phyloP scores from a whole-genome alignment of 1,284 basidiomycete genomes.

The Xanthoconium separans region DNA sequence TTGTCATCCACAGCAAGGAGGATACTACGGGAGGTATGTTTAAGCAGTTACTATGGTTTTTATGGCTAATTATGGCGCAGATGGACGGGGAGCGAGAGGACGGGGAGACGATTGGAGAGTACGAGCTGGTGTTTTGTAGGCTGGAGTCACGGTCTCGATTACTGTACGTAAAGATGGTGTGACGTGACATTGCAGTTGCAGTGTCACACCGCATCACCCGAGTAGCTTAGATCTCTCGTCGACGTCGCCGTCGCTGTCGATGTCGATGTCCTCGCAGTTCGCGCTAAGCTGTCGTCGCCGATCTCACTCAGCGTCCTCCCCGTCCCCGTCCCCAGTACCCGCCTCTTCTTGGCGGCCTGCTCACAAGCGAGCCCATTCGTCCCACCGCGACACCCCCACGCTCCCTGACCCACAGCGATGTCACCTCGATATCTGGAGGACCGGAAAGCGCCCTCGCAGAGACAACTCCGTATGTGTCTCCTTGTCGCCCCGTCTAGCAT shows the following conservation, averaged over 20 bases:
- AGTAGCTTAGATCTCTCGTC: constrained; percentile 14
- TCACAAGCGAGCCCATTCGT: constrained; percentile 48
- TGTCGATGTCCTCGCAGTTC: constrained; percentile 41
- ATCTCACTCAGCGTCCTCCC: constrained; percentile 55
- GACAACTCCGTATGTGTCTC: constrained; percentile 43
- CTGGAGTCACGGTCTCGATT: constrained; percentile 17
- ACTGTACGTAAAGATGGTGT: constrained; percentile 21
- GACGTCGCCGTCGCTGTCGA: constrained; percentile 6
- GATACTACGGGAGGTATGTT: constrained; percentile 15
- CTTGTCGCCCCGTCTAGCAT: not conserved
- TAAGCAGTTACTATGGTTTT: not conserved
- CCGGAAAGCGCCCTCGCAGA: constrained; percentile 51
- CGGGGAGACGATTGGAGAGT: not conserved
- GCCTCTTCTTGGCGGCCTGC: constrained; percentile 41
- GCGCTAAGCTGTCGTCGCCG: constrained; percentile 45
- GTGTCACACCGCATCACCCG: constrained; percentile 18
- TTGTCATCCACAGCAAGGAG: constrained; percentile 10
- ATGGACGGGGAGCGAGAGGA: not conserved
- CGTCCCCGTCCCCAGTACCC: constrained; percentile 37
- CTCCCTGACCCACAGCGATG: constrained; percentile 45
- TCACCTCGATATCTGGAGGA: constrained; percentile 52
- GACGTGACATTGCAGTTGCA: constrained; percentile 22
- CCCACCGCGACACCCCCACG: constrained; percentile 34
- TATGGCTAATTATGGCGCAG: constrained; percentile 9
- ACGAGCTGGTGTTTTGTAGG: constrained; percentile 25